A percentile compares a stretch with the other conserved stretches of the same genome.
Conservation (phyloP, 371 early-diverging fungal species). For the Actinomucor elegans region DNA sequence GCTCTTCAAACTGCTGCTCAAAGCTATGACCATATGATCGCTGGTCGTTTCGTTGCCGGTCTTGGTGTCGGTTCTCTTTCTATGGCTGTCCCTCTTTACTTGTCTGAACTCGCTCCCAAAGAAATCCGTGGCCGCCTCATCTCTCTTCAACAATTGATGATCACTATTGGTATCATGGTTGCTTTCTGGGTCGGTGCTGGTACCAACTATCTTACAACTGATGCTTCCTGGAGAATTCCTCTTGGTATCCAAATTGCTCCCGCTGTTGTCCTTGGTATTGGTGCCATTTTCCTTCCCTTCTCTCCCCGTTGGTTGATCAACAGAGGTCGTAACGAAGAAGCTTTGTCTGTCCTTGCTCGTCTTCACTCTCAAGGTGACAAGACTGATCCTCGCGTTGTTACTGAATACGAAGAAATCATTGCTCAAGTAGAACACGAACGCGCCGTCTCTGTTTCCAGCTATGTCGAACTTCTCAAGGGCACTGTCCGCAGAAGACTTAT, state of each 20-base stretch:
- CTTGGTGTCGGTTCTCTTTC: constrained; percentile 80
- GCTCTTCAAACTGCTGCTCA: constrained; percentile 56
- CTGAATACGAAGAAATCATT: constrained; percentile 80
- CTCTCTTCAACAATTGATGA: constrained; percentile 47
- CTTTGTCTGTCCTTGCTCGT: constrained; percentile 69
- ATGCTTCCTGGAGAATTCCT: constrained; percentile 51
- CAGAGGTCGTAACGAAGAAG: constrained; percentile 74
- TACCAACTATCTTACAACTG: constrained; percentile 21
- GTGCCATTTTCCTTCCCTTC: constrained; percentile 57
- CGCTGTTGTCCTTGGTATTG: constrained; percentile 44
- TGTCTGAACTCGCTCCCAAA: constrained; percentile 61
- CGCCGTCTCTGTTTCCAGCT: constrained; percentile 62
- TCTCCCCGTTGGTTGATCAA: constrained; percentile 61
- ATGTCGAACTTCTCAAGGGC: constrained; percentile 71
- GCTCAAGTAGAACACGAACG: constrained; percentile 70
- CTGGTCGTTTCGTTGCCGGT: constrained; percentile 76
- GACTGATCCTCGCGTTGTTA: constrained; percentile 56
- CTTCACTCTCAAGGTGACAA: constrained; percentile 65
- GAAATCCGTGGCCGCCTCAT: constrained; percentile 54
- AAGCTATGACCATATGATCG: constrained; percentile 54
- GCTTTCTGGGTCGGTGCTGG: constrained; percentile 51
- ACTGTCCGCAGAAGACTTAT: constrained; percentile 59
- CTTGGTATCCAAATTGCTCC: constrained; percentile 52
- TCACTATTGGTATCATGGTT: constrained; percentile 51
- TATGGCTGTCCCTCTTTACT: constrained; percentile 55